Conservation (phyloP, 495 filamentous ascomycete species). For the Penicillium bialowiezense region DNA sequence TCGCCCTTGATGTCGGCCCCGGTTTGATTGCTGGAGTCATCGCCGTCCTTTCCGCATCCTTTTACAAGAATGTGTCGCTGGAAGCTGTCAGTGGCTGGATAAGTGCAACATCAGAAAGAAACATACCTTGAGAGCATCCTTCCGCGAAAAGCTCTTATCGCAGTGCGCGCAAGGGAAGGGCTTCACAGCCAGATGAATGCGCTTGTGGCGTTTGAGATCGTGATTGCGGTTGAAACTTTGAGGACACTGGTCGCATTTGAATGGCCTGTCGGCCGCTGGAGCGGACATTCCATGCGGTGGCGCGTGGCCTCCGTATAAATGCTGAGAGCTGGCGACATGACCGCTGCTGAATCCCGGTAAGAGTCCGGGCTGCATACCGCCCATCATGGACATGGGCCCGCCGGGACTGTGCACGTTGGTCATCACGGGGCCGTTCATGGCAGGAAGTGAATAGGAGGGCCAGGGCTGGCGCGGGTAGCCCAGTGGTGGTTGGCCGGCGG, state of each 20-base stretch:
- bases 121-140: conserved; percentile 92
- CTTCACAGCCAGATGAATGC: conserved; percentile 93
- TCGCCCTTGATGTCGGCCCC: conserved; percentile 18
- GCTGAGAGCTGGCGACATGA: conserved; percentile 53
- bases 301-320: conserved; percentile 50
- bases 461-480: conserved; percentile 50
- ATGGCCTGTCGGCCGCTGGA: conserved; percentile 75
- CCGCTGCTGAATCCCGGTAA: conserved; percentile 56
- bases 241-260: conserved; percentile 89
- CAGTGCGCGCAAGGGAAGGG: conserved; percentile 90
- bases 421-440: conserved; percentile 68
- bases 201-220: conserved; percentile 91
- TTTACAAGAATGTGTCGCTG: conserved; percentile 93
- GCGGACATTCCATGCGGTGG: conserved; percentile 41
- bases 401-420: conserved; percentile 74
- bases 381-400: conserved; percentile 65
- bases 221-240: conserved; percentile 97
- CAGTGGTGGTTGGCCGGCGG: conserved; percentile 47
- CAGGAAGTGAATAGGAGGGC: conserved; percentile 55
- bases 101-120: not conserved
- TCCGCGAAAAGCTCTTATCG: conserved; percentile 95
- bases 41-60: conserved; percentile 67
- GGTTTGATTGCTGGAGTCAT: conserved; percentile 16
- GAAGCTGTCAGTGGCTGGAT: conserved; percentile 8
- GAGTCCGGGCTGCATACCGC: conserved; percentile 52